Base-by-base conservation (phyloP, 345 rosid species). In the Melaleuca quinquenervia region DNA sequence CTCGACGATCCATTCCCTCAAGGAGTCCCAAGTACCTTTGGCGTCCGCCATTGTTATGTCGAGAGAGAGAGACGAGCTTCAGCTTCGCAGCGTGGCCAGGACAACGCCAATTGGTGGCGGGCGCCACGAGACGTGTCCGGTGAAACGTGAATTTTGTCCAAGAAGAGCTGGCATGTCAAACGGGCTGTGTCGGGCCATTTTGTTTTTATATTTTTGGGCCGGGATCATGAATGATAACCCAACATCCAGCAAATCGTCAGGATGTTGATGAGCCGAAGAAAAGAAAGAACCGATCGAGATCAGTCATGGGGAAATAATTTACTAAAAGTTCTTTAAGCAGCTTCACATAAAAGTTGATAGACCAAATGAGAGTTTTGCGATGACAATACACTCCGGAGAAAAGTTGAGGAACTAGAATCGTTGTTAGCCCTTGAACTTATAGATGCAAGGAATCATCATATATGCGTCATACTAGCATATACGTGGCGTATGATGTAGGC, bases 1-100 rank as follows among this genome's bases (percentile, higher is more conserved):
- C 13, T 96, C 95, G 21, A 90, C 89, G 87, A 70, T 70, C 80
- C 80, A 70, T 32, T 70, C 80, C 80, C 80, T 70, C 80, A 70
- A 6, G 80, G 80, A 70, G 48, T 24, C 32, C 83, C 7, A 49
- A 49, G 36, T 82, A 50, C 83, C 53, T 1, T 15, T 15, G 8
- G 55, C 20, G 1, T 45, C 84, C 41, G 56, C 32, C 54, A 82
- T 49, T 50, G 55, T 1, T 82, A 20, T 32, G 83, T 70, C 14
- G 54, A 52, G 54, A 52, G 8, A 6, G 55, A 52, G 53, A 52
- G 53, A 52, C 1, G 2, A 60, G 21, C 60, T 55, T 55, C 60
- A 4, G 27, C 5, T 22, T 55, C 27, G 60, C 10, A 24, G 12
- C 60, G 27, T 12, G 60, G n/a, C 60, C 60, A 54, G 26, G 56